phyloP scores from a whole-genome alignment of 768 basidiomycete species.

The Tricholoma hemisulphureum region DNA sequence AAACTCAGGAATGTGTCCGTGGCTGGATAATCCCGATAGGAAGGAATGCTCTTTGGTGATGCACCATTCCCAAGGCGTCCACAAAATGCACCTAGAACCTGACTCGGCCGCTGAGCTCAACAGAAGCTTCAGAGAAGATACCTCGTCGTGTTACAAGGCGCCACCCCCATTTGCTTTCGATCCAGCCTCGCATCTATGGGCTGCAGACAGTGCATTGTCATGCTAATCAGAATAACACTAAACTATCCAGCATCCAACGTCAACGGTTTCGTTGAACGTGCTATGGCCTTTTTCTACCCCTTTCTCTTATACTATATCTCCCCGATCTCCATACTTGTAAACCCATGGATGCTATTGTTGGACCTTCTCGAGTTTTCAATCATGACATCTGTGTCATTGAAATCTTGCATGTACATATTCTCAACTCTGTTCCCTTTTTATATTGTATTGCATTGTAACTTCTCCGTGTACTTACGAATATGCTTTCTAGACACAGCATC shows the following conservation, averaged over 20 bases:
- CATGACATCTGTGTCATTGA: no score
- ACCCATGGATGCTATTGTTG: background rate
- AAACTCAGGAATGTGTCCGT: conserved; percentile 23
- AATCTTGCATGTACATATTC: background rate
- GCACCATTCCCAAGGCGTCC: background rate
- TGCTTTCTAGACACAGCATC: background rate
- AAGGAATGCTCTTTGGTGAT: background rate
- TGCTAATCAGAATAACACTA: background rate
- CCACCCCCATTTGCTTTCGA: background rate
- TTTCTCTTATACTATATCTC: background rate
- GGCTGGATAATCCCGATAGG: conserved; percentile 15
- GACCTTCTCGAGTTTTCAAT: background rate
- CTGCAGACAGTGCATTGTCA: background rate
- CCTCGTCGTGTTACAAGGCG: background rate
- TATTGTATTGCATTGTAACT: conserved; percentile 2
- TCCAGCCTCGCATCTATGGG: background rate
- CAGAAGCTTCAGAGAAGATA: background rate
- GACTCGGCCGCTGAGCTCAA: no score
- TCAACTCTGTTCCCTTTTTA: background rate
- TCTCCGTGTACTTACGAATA: background rate
- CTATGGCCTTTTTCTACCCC: background rate
- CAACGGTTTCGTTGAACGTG: background rate
- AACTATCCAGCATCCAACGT: background rate
- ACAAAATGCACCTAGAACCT: background rate
- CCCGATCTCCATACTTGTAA: background rate